Base-by-base conservation (phyloP, 768 basidiomycete species). In the Cyathus striatus region DNA sequence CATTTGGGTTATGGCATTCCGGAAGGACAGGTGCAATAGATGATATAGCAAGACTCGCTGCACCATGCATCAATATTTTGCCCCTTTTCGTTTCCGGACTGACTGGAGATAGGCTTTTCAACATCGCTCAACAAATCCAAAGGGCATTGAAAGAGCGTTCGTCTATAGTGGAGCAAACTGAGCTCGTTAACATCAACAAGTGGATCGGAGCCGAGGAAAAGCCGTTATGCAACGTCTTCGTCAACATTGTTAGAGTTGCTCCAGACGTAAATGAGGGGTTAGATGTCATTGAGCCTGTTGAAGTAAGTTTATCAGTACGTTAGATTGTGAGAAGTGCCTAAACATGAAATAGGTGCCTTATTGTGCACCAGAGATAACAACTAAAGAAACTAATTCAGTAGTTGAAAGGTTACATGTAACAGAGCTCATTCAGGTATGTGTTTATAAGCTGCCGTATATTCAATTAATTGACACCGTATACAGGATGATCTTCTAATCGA, bases 1-100 rank as follows among this genome's bases (percentile, higher is more conserved):
- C 62, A 5, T 69, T 75, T 39, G 71, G 71, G 3, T 58, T 75
- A 13, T 75, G 73, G 73, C 72, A 73, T 39, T 65, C 66, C 5
- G 70, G 73, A 20, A 57, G 73, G 34, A 66, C 66, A 12, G 64
- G 67, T 9, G 36, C 56, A 9, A 32, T 66, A 17, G 53, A 61
- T 20, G 54, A 61, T 16, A 53, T 69, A 17, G 65, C 64, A 22
- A 59, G 54, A 25, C 46, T 75, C n/a, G 68, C 68, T 3, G 49
- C 65, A 14, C 71, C 73, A n/a, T 72, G 69, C 46, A 59, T 70
- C 54, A 73, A 75, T 43, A 59, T 71, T 6, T 45, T 73, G 16
- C 71, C 72, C 20, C 49, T 74, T 38, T 53, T 58, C 42, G 53
- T 72, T 6, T 35, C 50, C 4, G 49, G 45, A 14, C 42, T 55